Conservation (phyloP, 805 yeast species). For the Teunomyces aglyptinius region DNA sequence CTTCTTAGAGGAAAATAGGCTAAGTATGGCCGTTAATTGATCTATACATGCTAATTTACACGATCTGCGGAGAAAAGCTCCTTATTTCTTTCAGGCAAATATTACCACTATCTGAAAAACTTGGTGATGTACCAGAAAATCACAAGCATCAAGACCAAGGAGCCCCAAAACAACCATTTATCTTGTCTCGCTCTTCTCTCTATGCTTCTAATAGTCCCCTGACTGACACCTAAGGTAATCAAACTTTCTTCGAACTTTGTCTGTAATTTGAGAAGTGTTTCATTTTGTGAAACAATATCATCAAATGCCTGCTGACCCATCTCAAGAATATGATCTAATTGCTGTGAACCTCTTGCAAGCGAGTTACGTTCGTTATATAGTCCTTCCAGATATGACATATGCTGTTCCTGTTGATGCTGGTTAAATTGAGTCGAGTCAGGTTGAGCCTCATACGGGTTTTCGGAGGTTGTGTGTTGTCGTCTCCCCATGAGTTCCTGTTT, state of each 20-base stretch:
- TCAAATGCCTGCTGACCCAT: constrained; percentile 86
- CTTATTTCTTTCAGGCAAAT: not conserved
- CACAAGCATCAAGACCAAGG: constrained; percentile 59
- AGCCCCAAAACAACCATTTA: constrained; percentile 81
- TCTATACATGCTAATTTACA: constrained; percentile 4
- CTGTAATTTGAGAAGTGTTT: constrained; percentile 61
- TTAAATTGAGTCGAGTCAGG: constrained; percentile 17
- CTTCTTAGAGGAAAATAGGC: not conserved
- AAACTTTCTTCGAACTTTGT: constrained; percentile 64
- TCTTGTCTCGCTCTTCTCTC: constrained; percentile 84
- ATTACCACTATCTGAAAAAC: constrained; percentile 50
- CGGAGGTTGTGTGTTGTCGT: constrained; percentile 33
- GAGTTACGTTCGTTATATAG: constrained; percentile 65
- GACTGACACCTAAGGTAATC: constrained; percentile 81
- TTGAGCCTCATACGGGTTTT: constrained; percentile 48
- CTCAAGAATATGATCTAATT: constrained; percentile 84
- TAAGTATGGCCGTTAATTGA: not conserved
- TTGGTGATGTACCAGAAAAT: constrained; percentile 65
- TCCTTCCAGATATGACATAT: constrained; percentile 54
- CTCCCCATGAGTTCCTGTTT: constrained; percentile 58
- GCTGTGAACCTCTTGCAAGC: constrained; percentile 68
- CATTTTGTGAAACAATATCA: constrained; percentile 83
- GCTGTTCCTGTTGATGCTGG: constrained; percentile 24
- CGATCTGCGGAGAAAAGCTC: not conserved
- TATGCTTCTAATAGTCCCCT: constrained; percentile 74